These are phyloP conservation scores for Xylaria sp. DNA, from an alignment of 2,329 filamentous ascomycete species.

Conservation along the genomic window DNA sequence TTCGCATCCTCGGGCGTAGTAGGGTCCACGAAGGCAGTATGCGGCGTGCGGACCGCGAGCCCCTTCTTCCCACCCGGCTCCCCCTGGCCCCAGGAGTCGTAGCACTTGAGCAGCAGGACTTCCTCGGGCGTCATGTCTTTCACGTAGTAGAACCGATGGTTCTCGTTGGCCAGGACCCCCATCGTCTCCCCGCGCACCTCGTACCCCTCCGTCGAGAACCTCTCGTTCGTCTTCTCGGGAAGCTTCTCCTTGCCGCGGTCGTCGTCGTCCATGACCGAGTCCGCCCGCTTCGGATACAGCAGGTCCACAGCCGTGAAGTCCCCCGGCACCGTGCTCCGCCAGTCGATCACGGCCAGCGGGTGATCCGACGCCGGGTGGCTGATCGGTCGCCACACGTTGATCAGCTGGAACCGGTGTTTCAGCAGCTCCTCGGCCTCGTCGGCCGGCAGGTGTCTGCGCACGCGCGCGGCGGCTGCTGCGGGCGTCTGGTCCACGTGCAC, in stretches of 20 bases:
- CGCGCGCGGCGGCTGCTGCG: constrained; percentile 67
- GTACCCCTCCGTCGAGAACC: constrained; percentile 66
- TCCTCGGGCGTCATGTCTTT: constrained; percentile 72
- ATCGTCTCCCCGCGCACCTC: constrained; percentile 70
- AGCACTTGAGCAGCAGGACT: constrained; percentile 62
- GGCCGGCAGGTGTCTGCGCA: constrained; percentile 67
- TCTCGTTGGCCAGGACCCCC: constrained; percentile 64
- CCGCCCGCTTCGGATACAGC: constrained; percentile 62
- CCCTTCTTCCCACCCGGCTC: constrained; percentile 48
- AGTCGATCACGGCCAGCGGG: constrained; percentile 71
- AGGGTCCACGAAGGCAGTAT: constrained; percentile 67
- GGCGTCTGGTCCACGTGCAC: constrained; percentile 80
- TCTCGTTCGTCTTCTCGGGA: constrained; percentile 55
- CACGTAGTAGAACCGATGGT: constrained; percentile 71
- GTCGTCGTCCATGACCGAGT: constrained; percentile 56
- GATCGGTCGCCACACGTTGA: constrained; percentile 78
- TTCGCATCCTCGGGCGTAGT: constrained; percentile 59
- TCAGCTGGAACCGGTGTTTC: constrained; percentile 68
- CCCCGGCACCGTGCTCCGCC: constrained; percentile 64
- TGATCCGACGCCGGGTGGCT: constrained; percentile 66
- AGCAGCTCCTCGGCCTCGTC: constrained; percentile 66
- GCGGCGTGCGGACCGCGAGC: constrained; percentile 59
- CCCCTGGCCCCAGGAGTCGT: constrained; percentile 59
- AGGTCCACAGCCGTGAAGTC: constrained; percentile 71
- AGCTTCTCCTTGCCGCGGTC: constrained; percentile 66